Evolutionary conservation across 352 stramenopile genomes (phyloP).

Genomic region (Pythium aquatile): DNA sequence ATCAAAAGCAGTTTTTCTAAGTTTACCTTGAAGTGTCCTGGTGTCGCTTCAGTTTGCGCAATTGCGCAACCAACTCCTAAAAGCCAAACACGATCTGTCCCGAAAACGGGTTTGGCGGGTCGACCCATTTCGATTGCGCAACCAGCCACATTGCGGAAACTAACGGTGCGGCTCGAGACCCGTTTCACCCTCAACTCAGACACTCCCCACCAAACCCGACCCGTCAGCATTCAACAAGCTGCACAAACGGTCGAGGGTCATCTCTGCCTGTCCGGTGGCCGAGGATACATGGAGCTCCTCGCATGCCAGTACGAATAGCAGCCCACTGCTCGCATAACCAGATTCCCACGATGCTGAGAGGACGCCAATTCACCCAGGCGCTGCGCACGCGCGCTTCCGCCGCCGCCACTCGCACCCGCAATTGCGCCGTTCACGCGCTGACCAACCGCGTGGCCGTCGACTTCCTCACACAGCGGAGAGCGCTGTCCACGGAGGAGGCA

Average conservation of each 20-base stretch:
- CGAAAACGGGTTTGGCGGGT: conserved; percentile 7
- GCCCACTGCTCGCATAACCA: conserved; percentile 1
- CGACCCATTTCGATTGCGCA: conserved; percentile 29
- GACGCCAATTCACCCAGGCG: conserved; percentile 27
- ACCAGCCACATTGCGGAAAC: conserved; percentile 5
- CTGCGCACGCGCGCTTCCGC: conserved; percentile 24
- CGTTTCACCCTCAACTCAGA: background rate
- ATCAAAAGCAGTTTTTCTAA: background rate
- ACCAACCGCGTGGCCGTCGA: conserved; percentile 29
- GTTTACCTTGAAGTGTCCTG: conserved; percentile 24
- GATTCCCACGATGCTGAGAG: conserved; percentile 30
- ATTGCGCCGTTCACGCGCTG: conserved; percentile 9
- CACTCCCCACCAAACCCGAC: background rate
- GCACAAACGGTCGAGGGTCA: conserved; percentile 22
- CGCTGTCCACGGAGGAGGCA: conserved; percentile 25
- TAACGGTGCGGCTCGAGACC: background rate
- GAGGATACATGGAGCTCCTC: conserved; percentile 7
- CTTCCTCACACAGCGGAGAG: conserved; percentile 31
- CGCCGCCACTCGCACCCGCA: conserved; percentile 2
- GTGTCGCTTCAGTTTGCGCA: conserved; percentile 28
- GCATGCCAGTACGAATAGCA: background rate
- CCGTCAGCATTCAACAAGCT: conserved; percentile 13
- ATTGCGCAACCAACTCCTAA: conserved; percentile 1
- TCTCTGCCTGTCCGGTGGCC: background rate
- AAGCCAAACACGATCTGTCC: background rate